A percentile compares a stretch with the other conserved stretches of the same genome.
These are phyloP conservation scores for Sordaria brevicollis DNA, from an alignment of 495 filamentous ascomycete species.

Conservation along the genomic window DNA sequence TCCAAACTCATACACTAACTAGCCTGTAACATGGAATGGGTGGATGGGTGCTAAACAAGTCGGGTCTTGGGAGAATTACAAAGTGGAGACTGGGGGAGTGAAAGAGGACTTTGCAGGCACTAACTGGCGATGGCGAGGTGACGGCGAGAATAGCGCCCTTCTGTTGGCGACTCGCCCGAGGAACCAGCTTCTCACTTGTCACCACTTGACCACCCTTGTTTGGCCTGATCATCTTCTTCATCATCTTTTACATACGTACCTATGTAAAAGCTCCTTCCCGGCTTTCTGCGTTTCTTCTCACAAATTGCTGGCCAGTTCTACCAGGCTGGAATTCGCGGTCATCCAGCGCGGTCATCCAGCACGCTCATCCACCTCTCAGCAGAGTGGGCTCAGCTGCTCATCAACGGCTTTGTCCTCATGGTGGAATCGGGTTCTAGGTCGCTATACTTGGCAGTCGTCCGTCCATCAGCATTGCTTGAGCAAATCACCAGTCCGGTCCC, in stretches of 20 bases:
- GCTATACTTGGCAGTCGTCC: not conserved
- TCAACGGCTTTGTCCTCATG: not conserved
- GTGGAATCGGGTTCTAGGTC: not conserved
- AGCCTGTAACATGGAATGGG: not conserved
- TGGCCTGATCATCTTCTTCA: not conserved
- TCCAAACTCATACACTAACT: too few relatives aligned
- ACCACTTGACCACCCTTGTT: not conserved
- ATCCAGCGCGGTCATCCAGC: not conserved
- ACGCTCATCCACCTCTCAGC: not conserved
- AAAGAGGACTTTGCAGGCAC: constrained; percentile 10
- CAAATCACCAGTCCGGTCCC: not conserved
- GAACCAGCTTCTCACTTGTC: not conserved
- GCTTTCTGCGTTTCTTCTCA: not conserved
- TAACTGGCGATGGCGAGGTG: constrained; percentile 10
- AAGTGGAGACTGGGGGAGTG: constrained; percentile 13
- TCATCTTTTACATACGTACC: not conserved
- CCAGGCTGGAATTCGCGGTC: not conserved
- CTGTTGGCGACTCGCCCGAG: constrained; percentile 4
- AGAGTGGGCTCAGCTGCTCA: not conserved
- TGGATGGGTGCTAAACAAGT: constrained; percentile 3
- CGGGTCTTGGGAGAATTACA: constrained; percentile 20
- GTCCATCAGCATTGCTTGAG: not conserved
- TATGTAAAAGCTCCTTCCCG: not conserved
- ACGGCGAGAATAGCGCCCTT: constrained; percentile 13
- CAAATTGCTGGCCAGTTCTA: not conserved